Base-by-base conservation (phyloP, 441 rosid species). In the Arabidopsis hybrid region DNA sequence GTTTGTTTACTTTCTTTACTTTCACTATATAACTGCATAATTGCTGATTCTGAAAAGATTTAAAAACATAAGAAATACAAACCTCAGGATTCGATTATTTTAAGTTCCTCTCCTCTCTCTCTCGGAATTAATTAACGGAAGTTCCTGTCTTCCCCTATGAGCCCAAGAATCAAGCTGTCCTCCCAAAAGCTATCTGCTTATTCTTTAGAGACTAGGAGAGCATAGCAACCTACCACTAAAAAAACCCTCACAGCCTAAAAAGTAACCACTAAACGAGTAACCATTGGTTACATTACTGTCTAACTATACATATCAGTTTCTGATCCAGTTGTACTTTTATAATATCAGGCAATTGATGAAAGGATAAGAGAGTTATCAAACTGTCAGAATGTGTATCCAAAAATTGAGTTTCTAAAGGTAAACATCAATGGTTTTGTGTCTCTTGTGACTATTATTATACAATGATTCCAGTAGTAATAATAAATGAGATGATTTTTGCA, bases 311-410 rank as follows among this genome's bases (percentile, higher is more conserved):
- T 43, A 43, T 62, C n/a, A 51, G 56, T 46, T 47, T 72, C 43
- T 75, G 52, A 77, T 74, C 18, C 38, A 29, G 65, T 80, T 65
- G 31, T 78, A 13, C 78, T 71, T 78, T 82, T 77, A 69, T 65
- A 58, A 72, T 81, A 73, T 38, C 83, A 93, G 99, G 99, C 97
- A 67, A 92, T 96, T 72, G 96, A 90, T 83, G 97, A 93, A 82
- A 91, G 89, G 88, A 96, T 96, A 76, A 85, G 89, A 84, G 97
- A 93, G 82, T 91, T 96, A 71, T 93, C 98, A 16, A 88, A 89
- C 75, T 91, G 97, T 79, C 99, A 96, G 79, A 84, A 80, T 73
- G 88, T 96, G 71, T 87, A 96, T 64, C 69, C 79, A 34, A 97
- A 89, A 68, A 75, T 86, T 67, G 92, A 91, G 69, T 91, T 91